Percentiles rank a stretch among this genome's conserved stretches.
phyloP scores from a whole-genome alignment of 83 land plant genomes.

The Picea abies region DNA sequence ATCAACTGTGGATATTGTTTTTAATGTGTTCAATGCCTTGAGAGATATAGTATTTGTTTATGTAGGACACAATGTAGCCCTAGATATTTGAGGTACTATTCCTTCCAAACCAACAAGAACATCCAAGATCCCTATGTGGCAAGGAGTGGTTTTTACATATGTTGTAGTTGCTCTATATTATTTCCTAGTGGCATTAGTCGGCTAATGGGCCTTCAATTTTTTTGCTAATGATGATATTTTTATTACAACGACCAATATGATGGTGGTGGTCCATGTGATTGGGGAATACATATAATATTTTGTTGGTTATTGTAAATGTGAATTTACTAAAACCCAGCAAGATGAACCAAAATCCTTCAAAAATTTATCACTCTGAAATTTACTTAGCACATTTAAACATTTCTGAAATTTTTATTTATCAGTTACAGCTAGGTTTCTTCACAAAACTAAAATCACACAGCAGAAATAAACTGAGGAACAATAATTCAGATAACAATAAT shows the following conservation, averaged over 20 bases:
- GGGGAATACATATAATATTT: too few relatives aligned
- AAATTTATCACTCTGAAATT: too few relatives aligned
- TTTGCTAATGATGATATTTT: conserved; percentile 67
- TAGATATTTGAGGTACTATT: conserved; percentile 80
- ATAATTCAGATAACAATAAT: too few relatives aligned
- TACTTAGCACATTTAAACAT: too few relatives aligned
- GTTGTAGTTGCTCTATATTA: conserved; percentile 83
- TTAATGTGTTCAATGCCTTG: conserved; percentile 58
- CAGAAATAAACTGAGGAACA: too few relatives aligned
- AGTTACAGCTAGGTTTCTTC: too few relatives aligned
- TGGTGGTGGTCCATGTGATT: too few relatives aligned
- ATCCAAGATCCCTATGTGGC: conserved; percentile 70
- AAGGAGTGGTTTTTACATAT: conserved; percentile 83
- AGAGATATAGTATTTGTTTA: conserved; percentile 75
- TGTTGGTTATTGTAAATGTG: too few relatives aligned
- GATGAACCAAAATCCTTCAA: too few relatives aligned
- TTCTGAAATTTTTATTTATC: too few relatives aligned
- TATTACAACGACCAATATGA: conserved; percentile 59
- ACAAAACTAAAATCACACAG: too few relatives aligned
- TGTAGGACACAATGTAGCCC: conserved; percentile 81
- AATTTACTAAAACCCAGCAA: too few relatives aligned
- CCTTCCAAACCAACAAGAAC: conserved; percentile 69
- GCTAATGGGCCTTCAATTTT: conserved; percentile 83
- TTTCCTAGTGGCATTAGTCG: conserved; percentile 84
- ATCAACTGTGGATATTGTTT: conserved; percentile 36